phyloP scores from a whole-genome alignment of 2,329 filamentous ascomycete species.

The Fusarium neocosmosporiellum region DNA sequence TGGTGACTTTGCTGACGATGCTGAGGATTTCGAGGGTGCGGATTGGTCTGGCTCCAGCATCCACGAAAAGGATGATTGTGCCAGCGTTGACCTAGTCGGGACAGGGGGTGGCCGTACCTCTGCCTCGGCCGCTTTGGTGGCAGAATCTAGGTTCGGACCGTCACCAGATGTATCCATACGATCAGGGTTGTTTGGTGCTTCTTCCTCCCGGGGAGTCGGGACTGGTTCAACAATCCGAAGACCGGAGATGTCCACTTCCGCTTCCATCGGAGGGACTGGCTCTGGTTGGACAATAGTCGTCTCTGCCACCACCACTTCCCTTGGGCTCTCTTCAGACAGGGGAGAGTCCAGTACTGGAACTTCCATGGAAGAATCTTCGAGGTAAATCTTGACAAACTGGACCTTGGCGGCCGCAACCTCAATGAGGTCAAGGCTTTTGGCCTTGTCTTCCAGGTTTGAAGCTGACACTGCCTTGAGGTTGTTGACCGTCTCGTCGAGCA shows the following conservation, averaged over 20 bases:
- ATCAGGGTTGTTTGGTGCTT: slow-evolving; percentile 19
- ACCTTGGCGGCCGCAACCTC: slow-evolving; percentile 71
- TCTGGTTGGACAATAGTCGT: slow-evolving; percentile 25
- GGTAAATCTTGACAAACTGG: slow-evolving; percentile 72
- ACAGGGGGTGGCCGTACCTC: slow-evolving; percentile 50
- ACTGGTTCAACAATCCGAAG: slow-evolving; percentile 34
- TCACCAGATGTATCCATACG: slow-evolving; percentile 35
- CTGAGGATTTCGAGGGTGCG: slow-evolving; percentile 32
- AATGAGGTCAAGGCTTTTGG: slow-evolving; percentile 63
- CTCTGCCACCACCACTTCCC: slow-evolving; percentile 24
- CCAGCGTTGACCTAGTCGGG: slow-evolving; percentile 73
- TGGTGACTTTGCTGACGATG: slow-evolving; percentile 45
- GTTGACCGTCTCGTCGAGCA: slow-evolving; percentile 75
- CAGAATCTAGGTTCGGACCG: slow-evolving; percentile 8
- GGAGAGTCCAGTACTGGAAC: slow-evolving; percentile 51
- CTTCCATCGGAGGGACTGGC: slow-evolving; percentile 5
- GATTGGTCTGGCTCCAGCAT: slow-evolving; percentile 73
- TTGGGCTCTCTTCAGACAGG: slow-evolving; percentile 21
- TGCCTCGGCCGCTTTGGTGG: not conserved
- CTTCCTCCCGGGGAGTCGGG: slow-evolving; percentile 1
- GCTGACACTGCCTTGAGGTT: slow-evolving; percentile 71
- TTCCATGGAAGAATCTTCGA: slow-evolving; percentile 67
- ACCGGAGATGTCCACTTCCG: slow-evolving; percentile 29
- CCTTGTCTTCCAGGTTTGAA: slow-evolving; percentile 60
- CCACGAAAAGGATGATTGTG: slow-evolving; percentile 82